Conservation (phyloP, 179 eudicot species). For the Beta macrorhiza region DNA sequence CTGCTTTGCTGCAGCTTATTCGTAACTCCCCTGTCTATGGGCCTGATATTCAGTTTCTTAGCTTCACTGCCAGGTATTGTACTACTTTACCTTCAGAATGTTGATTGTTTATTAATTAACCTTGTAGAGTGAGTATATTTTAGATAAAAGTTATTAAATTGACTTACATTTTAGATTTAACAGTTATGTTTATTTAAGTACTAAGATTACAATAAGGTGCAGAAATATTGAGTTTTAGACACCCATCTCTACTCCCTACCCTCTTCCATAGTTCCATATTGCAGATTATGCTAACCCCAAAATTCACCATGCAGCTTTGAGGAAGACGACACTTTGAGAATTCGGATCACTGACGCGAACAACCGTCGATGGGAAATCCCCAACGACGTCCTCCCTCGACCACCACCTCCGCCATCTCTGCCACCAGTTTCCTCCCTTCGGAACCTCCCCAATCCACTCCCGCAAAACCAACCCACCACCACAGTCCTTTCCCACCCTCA, state of each 20-base stretch:
- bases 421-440: slow-evolving; percentile 16
- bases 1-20: slow-evolving; percentile 36
- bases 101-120: too few relatives aligned
- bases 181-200: too few relatives aligned
- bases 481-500: slow-evolving; percentile 23
- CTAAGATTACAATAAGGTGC: too few relatives aligned
- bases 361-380: slow-evolving; percentile 70
- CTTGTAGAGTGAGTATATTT: too few relatives aligned
- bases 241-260: too few relatives aligned
- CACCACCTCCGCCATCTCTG: slow-evolving; percentile 19
- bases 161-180: too few relatives aligned
- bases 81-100: neutral
- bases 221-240: too few relatives aligned
- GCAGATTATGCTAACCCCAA: neutral
- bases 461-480: slow-evolving; percentile 2
- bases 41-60: slow-evolving; percentile 36
- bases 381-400: slow-evolving; percentile 41
- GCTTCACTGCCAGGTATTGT: slow-evolving; percentile 37
- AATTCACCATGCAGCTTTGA: slow-evolving; percentile 45
- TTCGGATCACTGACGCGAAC: slow-evolving; percentile 59
- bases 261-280: neutral
- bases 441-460: neutral
- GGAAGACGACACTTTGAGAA: slow-evolving; percentile 50
- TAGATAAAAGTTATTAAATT: too few relatives aligned
- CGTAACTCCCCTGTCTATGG: slow-evolving; percentile 32